Base-by-base conservation (phyloP, 176 grass and related monocot genomes). In the Juncus effusus region DNA sequence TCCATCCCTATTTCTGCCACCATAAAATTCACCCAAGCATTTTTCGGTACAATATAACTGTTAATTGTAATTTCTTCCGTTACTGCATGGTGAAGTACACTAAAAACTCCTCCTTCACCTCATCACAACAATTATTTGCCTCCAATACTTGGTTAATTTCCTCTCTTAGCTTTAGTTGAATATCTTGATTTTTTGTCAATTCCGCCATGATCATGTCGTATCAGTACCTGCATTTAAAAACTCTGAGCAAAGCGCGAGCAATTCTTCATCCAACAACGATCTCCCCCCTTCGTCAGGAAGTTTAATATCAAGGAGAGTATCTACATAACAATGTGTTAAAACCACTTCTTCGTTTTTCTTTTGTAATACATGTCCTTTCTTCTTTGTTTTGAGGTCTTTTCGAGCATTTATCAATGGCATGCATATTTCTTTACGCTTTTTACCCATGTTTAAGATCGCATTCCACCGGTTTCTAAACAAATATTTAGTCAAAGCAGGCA, bases 191-290 rank as follows among this genome's bases (percentile, higher is more conserved):
- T 74, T 81, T 87, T n/a, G 86, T 80, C 14, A 91, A 72, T 40
- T 91, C 78, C 6, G 88, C 88, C 88, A 91, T 91, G 80, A 91
- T 91, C 88, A 79, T 6, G 84, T 91, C 10, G 88, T 84, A 75
- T 91, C 88, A 5, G 88, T 91, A 6, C 88, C 88, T 40, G 76
- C 88, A 72, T 72, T 69, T 47, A 91, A 52, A 67, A 91, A 91
- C 70, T 91, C 88, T 2, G 74, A 55, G 70, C 84, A 91, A 7
- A 87, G 69, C 14, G 1, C 15, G 51, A 56, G 3, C 3, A 87
- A 42, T 81, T 92, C 88, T 2, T 79, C 74, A 44, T 79, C 74
- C 2, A 78, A 81, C 10, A 91, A 75, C 10, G 41, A 40, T 15
- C 80, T 72, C 9, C 64, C 47, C 10, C 68, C 74, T 5, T 81